phyloP scores from a whole-genome alignment of 345 rosid genomes.

The Rhizophora mangle region DNA sequence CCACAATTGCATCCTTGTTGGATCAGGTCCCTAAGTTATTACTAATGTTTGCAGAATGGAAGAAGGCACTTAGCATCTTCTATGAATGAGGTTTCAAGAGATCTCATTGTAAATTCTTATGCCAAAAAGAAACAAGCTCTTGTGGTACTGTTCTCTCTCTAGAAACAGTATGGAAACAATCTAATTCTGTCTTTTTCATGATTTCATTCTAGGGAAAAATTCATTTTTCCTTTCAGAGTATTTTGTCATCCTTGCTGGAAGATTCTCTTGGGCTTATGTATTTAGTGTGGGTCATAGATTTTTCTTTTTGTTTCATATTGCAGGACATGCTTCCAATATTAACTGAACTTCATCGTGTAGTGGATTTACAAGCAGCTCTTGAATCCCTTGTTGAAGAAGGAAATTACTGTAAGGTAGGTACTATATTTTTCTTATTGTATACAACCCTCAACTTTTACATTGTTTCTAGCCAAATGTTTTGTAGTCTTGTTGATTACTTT shows the following conservation, averaged over 20 bases:
- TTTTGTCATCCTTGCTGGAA: not conserved
- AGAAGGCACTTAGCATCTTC: slow-evolving; percentile 88
- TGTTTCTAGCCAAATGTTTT: not conserved
- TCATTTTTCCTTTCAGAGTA: not conserved
- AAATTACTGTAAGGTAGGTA: slow-evolving; percentile 82
- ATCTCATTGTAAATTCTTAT: slow-evolving; percentile 86
- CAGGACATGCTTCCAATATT: slow-evolving; percentile 89
- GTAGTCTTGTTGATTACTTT: not conserved
- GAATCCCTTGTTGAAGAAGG: slow-evolving; percentile 90
- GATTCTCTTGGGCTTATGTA: not conserved
- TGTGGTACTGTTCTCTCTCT: slow-evolving; percentile 49
- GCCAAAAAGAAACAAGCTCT: slow-evolving; percentile 95
- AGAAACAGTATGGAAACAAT: slow-evolving; percentile 7
- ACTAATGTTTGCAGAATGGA: slow-evolving; percentile 69
- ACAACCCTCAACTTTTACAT: not conserved
- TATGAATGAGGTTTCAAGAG: slow-evolving; percentile 95
- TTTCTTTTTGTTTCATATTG: slow-evolving; percentile 22
- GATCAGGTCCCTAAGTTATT: slow-evolving; percentile 19
- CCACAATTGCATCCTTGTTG: not conserved
- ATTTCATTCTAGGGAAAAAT: not conserved
- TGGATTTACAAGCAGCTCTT: slow-evolving; percentile 71
- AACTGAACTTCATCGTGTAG: slow-evolving; percentile 69
- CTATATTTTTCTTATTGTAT: too few species aligned
- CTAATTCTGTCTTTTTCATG: not conserved
- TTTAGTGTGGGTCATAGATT: not conserved